Conservation (phyloP, 371 early-diverging fungal genomes). For the Blyttiomyces sp. region DNA sequence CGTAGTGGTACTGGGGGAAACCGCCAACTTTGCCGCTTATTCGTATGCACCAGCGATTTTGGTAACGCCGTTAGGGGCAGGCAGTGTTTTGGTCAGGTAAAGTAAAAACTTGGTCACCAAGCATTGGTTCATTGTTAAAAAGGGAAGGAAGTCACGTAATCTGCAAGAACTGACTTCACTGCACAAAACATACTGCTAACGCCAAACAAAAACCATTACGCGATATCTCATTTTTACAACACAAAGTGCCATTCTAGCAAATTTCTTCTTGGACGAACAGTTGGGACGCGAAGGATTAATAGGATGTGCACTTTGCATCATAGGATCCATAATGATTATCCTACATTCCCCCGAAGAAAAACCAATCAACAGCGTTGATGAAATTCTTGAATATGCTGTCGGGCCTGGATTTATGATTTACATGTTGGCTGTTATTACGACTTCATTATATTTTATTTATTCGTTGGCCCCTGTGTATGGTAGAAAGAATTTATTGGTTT, state of each 20-base stretch:
- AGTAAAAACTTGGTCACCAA: too few species aligned
- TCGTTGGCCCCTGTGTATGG: constrained; percentile 76
- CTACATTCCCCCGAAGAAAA: constrained; percentile 87
- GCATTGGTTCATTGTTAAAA: too few species aligned
- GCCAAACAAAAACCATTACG: too few species aligned
- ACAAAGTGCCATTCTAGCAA: constrained; percentile 80
- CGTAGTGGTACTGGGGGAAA: constrained; percentile 86
- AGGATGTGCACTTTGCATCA: constrained; percentile 86
- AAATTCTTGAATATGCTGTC: constrained; percentile 71
- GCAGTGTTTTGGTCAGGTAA: constrained; percentile 83
- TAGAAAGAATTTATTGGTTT: constrained; percentile 66
- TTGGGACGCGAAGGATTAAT: constrained; percentile 80
- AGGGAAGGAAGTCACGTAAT: too few species aligned
- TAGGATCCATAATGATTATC: constrained; percentile 85
- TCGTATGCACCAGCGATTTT: constrained; percentile 90
- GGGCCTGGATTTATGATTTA: constrained; percentile 85
- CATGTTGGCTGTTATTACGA: constrained; percentile 57
- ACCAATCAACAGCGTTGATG: constrained; percentile 71
- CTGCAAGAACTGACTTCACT: too few species aligned
- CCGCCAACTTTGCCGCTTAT: constrained; percentile 91
- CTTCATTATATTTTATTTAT: constrained; percentile 72
- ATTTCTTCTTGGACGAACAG: constrained; percentile 82
- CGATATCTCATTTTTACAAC: too few species aligned
- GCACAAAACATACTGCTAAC: too few species aligned
- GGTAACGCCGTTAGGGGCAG: constrained; percentile 86